Percentiles rank a stretch among this genome's conserved stretches.
Evolutionary conservation across 2,329 filamentous ascomycete genomes (phyloP).

Genomic region (Exophiala lecanii-corni): DNA sequence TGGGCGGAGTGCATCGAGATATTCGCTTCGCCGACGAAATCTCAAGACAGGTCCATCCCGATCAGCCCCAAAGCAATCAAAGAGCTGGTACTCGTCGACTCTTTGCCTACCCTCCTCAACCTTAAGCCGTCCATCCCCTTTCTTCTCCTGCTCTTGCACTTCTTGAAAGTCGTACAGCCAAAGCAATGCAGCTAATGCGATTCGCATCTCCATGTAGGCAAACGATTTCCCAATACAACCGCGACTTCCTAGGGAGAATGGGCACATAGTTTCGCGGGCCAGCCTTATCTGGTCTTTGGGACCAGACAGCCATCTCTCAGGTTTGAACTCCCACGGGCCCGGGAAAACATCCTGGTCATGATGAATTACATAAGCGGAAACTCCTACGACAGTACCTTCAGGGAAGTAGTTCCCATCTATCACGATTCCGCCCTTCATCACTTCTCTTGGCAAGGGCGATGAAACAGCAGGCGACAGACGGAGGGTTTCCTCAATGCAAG

Average conservation of each 20-base stretch:
- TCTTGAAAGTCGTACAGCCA: constrained; percentile 22
- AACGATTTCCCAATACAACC: constrained; percentile 42
- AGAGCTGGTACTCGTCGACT: constrained; percentile 4
- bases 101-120: constrained; percentile 3
- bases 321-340: constrained; percentile 20
- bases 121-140: not conserved
- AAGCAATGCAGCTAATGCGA: constrained; percentile 36
- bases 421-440: constrained; percentile 28
- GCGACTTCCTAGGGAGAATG: constrained; percentile 39
- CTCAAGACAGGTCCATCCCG: constrained; percentile 2
- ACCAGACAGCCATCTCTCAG: constrained; percentile 33
- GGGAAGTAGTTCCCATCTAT: constrained; percentile 33
- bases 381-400: constrained; percentile 31
- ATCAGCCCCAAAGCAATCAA: constrained; percentile 6
- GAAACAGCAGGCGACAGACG: constrained; percentile 34
- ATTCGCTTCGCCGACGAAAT: not conserved
- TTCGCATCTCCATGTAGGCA: constrained; percentile 40
- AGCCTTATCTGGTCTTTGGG: constrained; percentile 45
- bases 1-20: too few species aligned
- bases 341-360: constrained; percentile 32
- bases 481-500: constrained; percentile 40
- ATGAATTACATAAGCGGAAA: constrained; percentile 32
- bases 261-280: constrained; percentile 63
- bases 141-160: not conserved
- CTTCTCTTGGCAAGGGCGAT: constrained; percentile 30